Percentiles rank a stretch among this genome's conserved stretches.
Evolutionary conservation across 2,329 filamentous ascomycete species (phyloP).

Genomic region (Calonectria pauciramosa): DNA sequence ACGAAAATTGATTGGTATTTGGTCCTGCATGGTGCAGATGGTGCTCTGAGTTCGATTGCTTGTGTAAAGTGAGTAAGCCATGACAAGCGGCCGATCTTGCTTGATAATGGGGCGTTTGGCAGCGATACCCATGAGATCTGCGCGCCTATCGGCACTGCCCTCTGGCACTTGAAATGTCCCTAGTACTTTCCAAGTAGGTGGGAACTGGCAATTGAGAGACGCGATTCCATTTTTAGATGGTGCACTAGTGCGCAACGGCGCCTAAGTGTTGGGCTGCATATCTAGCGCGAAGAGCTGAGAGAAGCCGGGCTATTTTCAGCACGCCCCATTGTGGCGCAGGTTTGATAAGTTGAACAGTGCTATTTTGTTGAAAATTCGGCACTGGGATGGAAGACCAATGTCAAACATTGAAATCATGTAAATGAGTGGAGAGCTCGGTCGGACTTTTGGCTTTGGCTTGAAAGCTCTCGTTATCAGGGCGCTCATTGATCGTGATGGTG

Average conservation of each 20-base stretch:
- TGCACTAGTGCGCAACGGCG: neutral
- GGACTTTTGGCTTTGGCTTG: neutral
- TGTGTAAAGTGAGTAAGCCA: neutral
- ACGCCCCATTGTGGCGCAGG: neutral
- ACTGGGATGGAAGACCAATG: neutral
- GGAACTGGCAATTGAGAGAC: neutral
- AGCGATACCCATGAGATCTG: neutral
- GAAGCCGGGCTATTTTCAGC: neutral
- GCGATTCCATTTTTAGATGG: neutral
- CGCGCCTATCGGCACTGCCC: neutral
- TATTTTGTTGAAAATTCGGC: neutral
- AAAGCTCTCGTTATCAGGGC: too few species aligned
- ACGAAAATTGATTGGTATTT: neutral
- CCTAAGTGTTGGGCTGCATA: neutral
- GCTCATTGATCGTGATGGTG: neutral
- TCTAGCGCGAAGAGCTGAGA: neutral
- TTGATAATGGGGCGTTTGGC: neutral
- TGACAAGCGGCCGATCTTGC: neutral
- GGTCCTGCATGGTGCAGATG: neutral
- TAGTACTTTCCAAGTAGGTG: neutral
- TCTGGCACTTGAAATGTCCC: neutral
- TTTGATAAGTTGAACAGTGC: neutral
- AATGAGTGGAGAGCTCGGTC: neutral
- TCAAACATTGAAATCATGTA: too few species aligned
- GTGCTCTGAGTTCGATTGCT: neutral